Evolutionary conservation across 371 early-diverging fungal genomes (phyloP), one percentile per base, ranked within the genome.

Genomic region (Syncephalastrum racemosum): DNA sequence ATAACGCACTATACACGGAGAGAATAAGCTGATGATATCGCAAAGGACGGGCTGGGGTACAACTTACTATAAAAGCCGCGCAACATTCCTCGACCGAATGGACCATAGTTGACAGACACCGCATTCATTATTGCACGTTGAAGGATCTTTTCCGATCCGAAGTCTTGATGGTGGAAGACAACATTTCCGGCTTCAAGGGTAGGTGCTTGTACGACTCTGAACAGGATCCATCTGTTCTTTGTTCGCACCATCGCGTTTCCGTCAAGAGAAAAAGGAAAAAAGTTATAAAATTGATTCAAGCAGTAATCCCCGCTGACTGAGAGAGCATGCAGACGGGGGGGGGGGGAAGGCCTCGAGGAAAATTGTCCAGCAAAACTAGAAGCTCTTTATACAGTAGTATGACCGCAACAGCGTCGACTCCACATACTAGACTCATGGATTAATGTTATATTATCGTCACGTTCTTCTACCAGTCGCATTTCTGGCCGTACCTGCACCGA

Each of bases 211-310:
- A 63, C 62, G n/a, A 78, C 47, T 45, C 75, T 69, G 52, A 78
- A 75, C 42, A 75, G 45, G n/a, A 75, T 55, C 79, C 79, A 78
- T 31, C 79, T 68, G 55, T 64, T 62, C 61, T 78, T 78, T 54
- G 70, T 64, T 27, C 79, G 66, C 14, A 78, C 79, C 77, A 77
- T 77, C 15, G 44, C 16, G 22, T 31, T 31, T 31, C 36, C 12
- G 36, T 8, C 36, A 31, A 31, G 5, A 31, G 36, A 31, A 10
- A 12, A 31, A 31, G 10, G 10, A 8, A 31, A 31, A 31, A 10
- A 8, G 36, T 8, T 10, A n/a, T n/a, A 31, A 31, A 31, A 31
- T 31, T 31, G 36, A 31, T 2, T 2, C 25, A 31, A 31, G 36
- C 36, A 10, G 10, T 25, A 4, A 4, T 25, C 4, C 25, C 25